These are phyloP conservation scores for Aspergillus ostianus DNA, from an alignment of 495 filamentous ascomycete species.

Conservation along the genomic window DNA sequence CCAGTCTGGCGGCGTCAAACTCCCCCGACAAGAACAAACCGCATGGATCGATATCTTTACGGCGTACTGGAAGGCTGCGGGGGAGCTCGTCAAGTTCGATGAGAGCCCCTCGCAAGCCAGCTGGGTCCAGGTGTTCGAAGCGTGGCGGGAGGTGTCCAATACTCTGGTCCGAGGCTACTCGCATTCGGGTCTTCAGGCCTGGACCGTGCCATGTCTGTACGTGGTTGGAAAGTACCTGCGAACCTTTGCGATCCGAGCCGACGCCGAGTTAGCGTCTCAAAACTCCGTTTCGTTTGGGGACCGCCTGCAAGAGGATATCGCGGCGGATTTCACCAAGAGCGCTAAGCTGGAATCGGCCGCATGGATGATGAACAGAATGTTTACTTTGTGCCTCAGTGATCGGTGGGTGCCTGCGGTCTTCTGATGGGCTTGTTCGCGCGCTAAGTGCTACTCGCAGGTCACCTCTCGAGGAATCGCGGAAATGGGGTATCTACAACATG, in stretches of 20 bases:
- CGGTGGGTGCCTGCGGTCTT: slow-evolving; percentile 55
- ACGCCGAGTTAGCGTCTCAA: slow-evolving; percentile 50
- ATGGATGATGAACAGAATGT: slow-evolving; percentile 81
- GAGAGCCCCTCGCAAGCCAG: slow-evolving; percentile 46
- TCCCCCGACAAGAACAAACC: slow-evolving; percentile 62
- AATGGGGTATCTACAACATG: slow-evolving; percentile 95
- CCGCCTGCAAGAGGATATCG: slow-evolving; percentile 73
- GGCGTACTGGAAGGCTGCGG: slow-evolving; percentile 77
- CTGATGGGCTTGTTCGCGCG: slow-evolving; percentile 5
- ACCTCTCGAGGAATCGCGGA: slow-evolving; percentile 82
- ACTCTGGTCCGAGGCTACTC: slow-evolving; percentile 72
- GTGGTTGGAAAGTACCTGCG: slow-evolving; percentile 78
- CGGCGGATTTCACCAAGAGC: slow-evolving; percentile 67
- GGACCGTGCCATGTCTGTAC: slow-evolving; percentile 89
- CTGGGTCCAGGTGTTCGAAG: slow-evolving; percentile 74
- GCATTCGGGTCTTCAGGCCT: slow-evolving; percentile 66
- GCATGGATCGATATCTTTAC: slow-evolving; percentile 83
- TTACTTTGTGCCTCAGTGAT: slow-evolving; percentile 82
- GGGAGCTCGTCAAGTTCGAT: slow-evolving; percentile 61
- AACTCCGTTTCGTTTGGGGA: slow-evolving; percentile 39
- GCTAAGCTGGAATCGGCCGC: slow-evolving; percentile 86
- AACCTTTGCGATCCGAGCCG: slow-evolving; percentile 84
- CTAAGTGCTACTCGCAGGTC: slow-evolving; percentile 57
- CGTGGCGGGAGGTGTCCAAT: slow-evolving; percentile 78
- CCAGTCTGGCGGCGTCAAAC: slow-evolving; percentile 48